Evolutionary conservation across 1,139 yeast species (phyloP), one percentile per base, ranked within the genome.

Genomic region (Kodamaea derodonti): DNA sequence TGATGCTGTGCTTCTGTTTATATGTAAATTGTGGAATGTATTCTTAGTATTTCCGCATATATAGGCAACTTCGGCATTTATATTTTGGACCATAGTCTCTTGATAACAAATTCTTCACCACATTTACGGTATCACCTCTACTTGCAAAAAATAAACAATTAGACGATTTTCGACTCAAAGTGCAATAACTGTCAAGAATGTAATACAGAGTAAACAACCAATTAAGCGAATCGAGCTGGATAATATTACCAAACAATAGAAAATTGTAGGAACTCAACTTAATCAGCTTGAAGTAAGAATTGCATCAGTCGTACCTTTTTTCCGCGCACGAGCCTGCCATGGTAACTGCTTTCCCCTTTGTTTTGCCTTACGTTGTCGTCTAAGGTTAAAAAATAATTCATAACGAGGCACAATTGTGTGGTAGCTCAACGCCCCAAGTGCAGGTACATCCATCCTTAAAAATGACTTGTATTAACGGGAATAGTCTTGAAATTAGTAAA

Each of bases 291-390:
- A 9, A 6, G 22, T 9, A 6, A 18, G 22, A 18, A 18, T 18
- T 9, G 9, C 9, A 18, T 9, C 22, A 7, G 22, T 18, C 9
- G 22, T 18, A 9, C 22, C 22, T 18, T 18, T 18, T 18, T 18
- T 18, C 22, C 9, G 9, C 9, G 22, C 9, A 18, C 9, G 9
- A 18, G 26, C 26, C 7, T 12, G 12, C 12, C 15, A 11, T 25
- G 17, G 28, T 25, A 25, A 25, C 28, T 25, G 17, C 6, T 8
- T 25, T 25, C 17, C 28, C 28, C 28, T 14, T 25, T 13, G 17
- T 25, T 25, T 6, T 25, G 15, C 17, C 6, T n/a, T n/a, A 6
- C 11, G 8, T 7, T 13, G 15, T 25, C 28, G 28, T 25, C 28
- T 25, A 25, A 25, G 7, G 6, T 13, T 6, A 12, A 13, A 25